phyloP scores from a whole-genome alignment of 2,329 filamentous ascomycete species.

The Chrysoporthe deuterocubensis region DNA sequence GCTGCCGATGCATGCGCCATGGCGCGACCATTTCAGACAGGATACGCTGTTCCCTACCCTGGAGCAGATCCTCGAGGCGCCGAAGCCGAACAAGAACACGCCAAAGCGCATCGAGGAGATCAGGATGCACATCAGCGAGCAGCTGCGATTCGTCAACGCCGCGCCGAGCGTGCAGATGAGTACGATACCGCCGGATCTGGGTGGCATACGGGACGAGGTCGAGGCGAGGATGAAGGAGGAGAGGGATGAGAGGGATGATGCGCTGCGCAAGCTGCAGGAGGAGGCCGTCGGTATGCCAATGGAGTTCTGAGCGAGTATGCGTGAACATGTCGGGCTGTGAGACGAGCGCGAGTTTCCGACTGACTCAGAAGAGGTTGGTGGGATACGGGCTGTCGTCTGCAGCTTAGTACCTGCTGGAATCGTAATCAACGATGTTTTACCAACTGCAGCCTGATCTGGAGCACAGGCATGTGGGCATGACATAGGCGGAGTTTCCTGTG shows the following conservation, averaged over 20 bases:
- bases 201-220: slow-evolving; percentile 68
- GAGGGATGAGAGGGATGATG: slow-evolving; percentile 61
- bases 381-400: neutral
- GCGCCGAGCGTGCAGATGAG: slow-evolving; percentile 88
- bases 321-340: neutral
- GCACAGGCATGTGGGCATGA: neutral
- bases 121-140: slow-evolving; percentile 78
- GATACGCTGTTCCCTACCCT: slow-evolving; percentile 88
- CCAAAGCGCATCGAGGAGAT: slow-evolving; percentile 76
- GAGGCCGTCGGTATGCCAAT: slow-evolving; percentile 61
- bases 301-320: slow-evolving; percentile 47
- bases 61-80: slow-evolving; percentile 70
- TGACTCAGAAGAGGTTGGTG: neutral
- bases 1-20: slow-evolving; percentile 81
- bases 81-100: slow-evolving; percentile 77
- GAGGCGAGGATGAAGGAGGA: slow-evolving; percentile 71
- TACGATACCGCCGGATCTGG: slow-evolving; percentile 77
- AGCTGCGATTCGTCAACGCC: slow-evolving; percentile 81
- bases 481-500: neutral
- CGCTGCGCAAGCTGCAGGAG: slow-evolving; percentile 56
- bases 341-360: neutral
- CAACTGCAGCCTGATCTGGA: neutral
- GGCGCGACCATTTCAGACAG: slow-evolving; percentile 85
- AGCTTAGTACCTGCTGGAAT: neutral
- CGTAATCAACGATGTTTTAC: neutral